Evolutionary conservation across 2,329 filamentous ascomycete species (phyloP), one percentile per base, ranked within the genome.

Genomic region (Elsinoe arachidis): DNA sequence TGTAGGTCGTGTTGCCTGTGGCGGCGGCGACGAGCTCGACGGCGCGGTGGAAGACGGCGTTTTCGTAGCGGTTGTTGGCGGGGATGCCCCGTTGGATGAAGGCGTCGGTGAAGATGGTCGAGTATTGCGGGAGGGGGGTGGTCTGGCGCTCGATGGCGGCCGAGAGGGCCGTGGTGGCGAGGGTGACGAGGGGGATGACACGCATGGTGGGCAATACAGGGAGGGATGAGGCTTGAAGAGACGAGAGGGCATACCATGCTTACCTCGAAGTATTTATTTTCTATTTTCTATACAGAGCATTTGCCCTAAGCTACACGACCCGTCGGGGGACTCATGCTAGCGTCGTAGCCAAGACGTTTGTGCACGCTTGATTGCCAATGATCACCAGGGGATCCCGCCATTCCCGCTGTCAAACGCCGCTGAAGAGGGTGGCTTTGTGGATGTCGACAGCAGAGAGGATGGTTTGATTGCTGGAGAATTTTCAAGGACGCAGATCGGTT

Each of bases 381-480:
- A 53, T 53, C 19, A 17, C 14, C 49, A 38, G 34, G 19, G 34
- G 49, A 21, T 52, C 33, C 49, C 19, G 33, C 33, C 49, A 37
- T 39, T 51, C 49, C 49, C 33, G 33, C 49, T 37, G 49, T 39
- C 49, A 53, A 19, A 53, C 49, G 35, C 34, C 35, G 49, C 34
- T 39, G 34, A 39, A 19, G 11, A 35, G 34, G 34, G n/a, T 53
- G 33, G 49, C 15, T 39, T 23, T 34, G 15, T 23, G 17, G 15
- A 26, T 12, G 3, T 2, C 9, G 14, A 23, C 21, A 19, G 34
- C 12, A 19, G 9, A 15, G 34, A 53, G 14, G n/a, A 14, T 19
- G 17, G 35, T 46, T 11, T 53, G 49, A 53, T 53, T 53, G 49
- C 49, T 53, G 49, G 49, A 53, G 49, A 53, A 53, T 38, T 53